These are phyloP conservation scores for Podochytrium sp. DNA, from an alignment of 192 early-diverging fungal genomes.

Conservation along the genomic window DNA sequence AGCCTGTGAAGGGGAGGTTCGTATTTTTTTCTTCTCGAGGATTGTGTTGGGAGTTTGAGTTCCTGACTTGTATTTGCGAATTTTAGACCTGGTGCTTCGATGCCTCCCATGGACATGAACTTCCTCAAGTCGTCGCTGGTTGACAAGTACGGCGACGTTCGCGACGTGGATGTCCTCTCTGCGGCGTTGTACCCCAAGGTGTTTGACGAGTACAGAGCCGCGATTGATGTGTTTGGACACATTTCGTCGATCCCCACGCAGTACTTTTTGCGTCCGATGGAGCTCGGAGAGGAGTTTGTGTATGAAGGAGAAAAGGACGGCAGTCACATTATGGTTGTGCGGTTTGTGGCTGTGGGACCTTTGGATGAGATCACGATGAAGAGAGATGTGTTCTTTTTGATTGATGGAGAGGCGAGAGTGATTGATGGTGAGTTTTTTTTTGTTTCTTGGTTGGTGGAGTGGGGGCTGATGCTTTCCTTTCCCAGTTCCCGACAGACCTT, in stretches of 20 bases:
- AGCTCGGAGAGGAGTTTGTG: slow-evolving; percentile 87
- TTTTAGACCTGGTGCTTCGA: slow-evolving; percentile 79
- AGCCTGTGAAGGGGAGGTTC: slow-evolving; percentile 70
- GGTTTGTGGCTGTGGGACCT: slow-evolving; percentile 86
- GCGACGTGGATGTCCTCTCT: slow-evolving; percentile 77
- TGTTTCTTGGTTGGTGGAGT: background rate
- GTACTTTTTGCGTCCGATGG: slow-evolving; percentile 85
- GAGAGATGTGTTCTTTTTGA: slow-evolving; percentile 93
- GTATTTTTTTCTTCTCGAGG: background rate
- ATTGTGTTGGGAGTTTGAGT: background rate
- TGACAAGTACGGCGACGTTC: slow-evolving; percentile 83
- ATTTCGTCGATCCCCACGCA: slow-evolving; percentile 88
- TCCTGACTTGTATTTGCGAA: background rate
- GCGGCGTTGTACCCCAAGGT: slow-evolving; percentile 94
- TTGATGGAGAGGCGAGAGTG: slow-evolving; percentile 93
- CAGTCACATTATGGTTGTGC: slow-evolving; percentile 75
- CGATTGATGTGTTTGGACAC: slow-evolving; percentile 81
- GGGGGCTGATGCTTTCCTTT: no score
- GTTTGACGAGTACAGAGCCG: slow-evolving; percentile 80
- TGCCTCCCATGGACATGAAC: slow-evolving; percentile 80
- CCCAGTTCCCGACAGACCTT: slow-evolving; percentile 36
- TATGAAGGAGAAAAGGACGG: slow-evolving; percentile 87
- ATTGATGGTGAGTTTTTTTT: slow-evolving; percentile 60
- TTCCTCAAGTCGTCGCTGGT: slow-evolving; percentile 73
- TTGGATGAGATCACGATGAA: slow-evolving; percentile 72